These are phyloP conservation scores for Rhinocladiella mackenziei DNA, from an alignment of 2,329 filamentous ascomycete genomes.

Conservation along the genomic window DNA sequence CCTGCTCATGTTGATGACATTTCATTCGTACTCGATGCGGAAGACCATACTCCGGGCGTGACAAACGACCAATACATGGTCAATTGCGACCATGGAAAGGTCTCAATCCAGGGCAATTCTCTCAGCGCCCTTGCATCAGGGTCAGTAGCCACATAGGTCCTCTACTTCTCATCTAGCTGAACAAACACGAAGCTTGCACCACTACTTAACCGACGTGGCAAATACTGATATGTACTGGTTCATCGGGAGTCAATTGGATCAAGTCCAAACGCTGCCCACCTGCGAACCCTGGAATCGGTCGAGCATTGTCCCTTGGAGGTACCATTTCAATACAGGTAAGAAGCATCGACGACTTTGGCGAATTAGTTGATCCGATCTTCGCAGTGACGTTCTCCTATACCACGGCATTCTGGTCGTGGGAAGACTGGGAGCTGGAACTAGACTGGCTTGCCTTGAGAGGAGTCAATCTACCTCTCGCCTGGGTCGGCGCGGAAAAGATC, in stretches of 20 bases:
- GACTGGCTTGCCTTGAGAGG: conserved; percentile 53
- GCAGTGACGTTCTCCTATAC: conserved; percentile 52
- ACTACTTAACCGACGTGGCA: conserved; percentile 39
- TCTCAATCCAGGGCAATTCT: conserved; percentile 1
- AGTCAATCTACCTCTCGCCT: conserved; percentile 51
- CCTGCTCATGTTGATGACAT: conserved; percentile 1
- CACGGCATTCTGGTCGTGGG: conserved; percentile 50
- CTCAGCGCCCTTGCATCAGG: conserved; percentile 4
- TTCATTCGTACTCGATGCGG: neutral
- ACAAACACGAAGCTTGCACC: neutral
- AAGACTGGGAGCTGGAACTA: conserved; percentile 51
- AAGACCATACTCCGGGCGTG: neutral
- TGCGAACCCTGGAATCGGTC: conserved; percentile 37
- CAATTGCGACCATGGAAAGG: neutral
- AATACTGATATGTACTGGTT: conserved; percentile 49
- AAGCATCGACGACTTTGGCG: no score
- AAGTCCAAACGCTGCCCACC: conserved; percentile 34
- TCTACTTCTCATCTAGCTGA: conserved; percentile 1
- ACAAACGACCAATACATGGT: conserved; percentile 2
- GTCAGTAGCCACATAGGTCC: neutral
- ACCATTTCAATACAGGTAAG: conserved; percentile 47
- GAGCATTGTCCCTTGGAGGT: conserved; percentile 45
- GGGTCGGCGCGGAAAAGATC: conserved; percentile 52
- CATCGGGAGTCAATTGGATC: conserved; percentile 42
- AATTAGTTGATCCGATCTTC: neutral